Percentiles rank a stretch among this genome's conserved stretches.
Evolutionary conservation across 129 eudicot genomes (phyloP).

Genomic region (Saussurea involucrata): DNA sequence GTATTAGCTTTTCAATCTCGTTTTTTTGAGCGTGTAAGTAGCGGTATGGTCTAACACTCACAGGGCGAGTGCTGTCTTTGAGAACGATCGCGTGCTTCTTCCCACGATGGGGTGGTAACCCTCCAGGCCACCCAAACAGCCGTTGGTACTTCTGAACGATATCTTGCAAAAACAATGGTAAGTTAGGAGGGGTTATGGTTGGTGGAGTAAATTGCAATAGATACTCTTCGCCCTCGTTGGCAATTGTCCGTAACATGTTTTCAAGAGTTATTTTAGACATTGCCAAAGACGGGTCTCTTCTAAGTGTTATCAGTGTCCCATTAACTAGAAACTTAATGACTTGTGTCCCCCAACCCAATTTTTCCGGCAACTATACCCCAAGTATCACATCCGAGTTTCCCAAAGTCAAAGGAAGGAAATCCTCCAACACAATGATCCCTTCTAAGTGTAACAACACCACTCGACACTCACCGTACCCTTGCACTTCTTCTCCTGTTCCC

Average conservation of each 20-base stretch:
- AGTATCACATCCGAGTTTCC: background rate
- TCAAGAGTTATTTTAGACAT: background rate
- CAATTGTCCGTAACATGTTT: no score
- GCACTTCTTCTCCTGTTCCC: background rate
- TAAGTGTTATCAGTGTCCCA: background rate
- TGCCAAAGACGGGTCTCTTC: background rate
- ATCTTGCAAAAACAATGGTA: no score
- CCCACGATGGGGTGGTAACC: no score
- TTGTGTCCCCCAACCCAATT: background rate
- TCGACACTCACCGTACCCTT: background rate
- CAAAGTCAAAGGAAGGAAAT: background rate
- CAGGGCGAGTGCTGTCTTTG: background rate
- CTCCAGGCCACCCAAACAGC: no score
- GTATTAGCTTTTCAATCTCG: background rate
- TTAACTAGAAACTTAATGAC: background rate
- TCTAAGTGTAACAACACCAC: background rate
- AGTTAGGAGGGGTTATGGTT: no score
- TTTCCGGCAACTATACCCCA: background rate
- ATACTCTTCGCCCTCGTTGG: no score
- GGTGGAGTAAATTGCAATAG: no score
- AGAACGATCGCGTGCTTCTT: background rate
- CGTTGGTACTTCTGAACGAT: no score
- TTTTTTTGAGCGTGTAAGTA: background rate
- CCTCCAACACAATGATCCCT: background rate
- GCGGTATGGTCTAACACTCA: background rate